Percentiles rank a stretch among this genome's conserved stretches.
These are phyloP conservation scores for Pseudoperonospora humuli DNA, from an alignment of 352 stramenopile genomes.

Conservation along the genomic window DNA sequence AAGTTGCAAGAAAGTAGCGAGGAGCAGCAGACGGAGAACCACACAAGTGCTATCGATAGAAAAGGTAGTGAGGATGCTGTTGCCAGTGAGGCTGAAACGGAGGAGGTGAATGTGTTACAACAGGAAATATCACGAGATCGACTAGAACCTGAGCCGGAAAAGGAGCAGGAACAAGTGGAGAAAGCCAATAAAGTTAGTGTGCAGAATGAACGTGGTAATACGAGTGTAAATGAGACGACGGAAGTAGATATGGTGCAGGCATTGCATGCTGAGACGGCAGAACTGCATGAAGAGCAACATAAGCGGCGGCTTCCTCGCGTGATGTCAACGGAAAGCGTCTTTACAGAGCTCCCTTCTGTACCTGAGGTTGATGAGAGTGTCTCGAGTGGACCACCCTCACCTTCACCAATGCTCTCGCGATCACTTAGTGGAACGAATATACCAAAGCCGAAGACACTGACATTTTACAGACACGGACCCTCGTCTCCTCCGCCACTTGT, in stretches of 20 bases:
- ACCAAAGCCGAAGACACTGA: slow-evolving; percentile 7
- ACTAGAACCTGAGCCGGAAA: slow-evolving; percentile 26
- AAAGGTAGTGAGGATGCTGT: slow-evolving; percentile 11
- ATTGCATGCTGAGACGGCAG: slow-evolving; percentile 5
- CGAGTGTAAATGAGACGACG: slow-evolving; percentile 8
- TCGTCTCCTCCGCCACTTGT: slow-evolving; percentile 16
- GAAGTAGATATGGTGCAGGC: slow-evolving; percentile 14
- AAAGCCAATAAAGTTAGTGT: slow-evolving; percentile 1
- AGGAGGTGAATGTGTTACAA: slow-evolving; percentile 5
- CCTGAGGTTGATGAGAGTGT: slow-evolving; percentile 45
- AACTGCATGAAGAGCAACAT: slow-evolving; percentile 20
- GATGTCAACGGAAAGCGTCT: slow-evolving; percentile 26
- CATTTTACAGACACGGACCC: slow-evolving; percentile 6
- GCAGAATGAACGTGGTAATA: slow-evolving; percentile 3
- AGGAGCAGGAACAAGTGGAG: slow-evolving; percentile 17
- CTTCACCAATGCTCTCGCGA: slow-evolving; percentile 20
- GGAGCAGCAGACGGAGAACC: slow-evolving; percentile 10
- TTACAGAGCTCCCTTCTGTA: slow-evolving; percentile 35
- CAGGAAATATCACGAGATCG: slow-evolving; percentile 6
- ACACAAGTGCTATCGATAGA: slow-evolving; percentile 15
- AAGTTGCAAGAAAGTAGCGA: slow-evolving; percentile 19
- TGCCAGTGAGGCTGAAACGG: slow-evolving; percentile 1
- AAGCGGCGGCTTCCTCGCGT: slow-evolving; percentile 14
- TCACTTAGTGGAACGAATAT: slow-evolving; percentile 22
- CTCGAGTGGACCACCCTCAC: slow-evolving; percentile 20